Conservation (phyloP, 352 stramenopile genomes). For the Vaucheria bursata region DNA sequence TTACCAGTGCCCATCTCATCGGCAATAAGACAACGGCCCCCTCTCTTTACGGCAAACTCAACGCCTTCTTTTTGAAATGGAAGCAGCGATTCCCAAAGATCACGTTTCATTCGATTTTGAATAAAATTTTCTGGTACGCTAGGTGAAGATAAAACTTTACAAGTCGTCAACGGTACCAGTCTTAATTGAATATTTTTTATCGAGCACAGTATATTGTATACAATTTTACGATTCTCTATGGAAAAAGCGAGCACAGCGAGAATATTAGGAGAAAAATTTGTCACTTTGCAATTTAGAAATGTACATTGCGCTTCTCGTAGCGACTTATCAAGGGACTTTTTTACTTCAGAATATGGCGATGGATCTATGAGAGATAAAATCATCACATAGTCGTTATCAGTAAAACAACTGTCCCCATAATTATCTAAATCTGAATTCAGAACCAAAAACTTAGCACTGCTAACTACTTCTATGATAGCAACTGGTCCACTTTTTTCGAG, state of each 20-base stretch:
- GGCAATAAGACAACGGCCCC: conserved; percentile 44
- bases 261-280: background rate
- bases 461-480: conserved; percentile 10
- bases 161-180: background rate
- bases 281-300: background rate
- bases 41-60: conserved; percentile 33
- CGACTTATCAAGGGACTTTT: background rate
- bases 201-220: background rate
- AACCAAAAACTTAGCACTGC: background rate
- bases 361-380: background rate
- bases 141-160: background rate
- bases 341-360: background rate
- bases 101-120: background rate
- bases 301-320: conserved; percentile 1
- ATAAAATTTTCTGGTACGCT: background rate
- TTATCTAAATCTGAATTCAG: too few relatives aligned
- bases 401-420: background rate
- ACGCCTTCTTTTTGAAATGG: conserved; percentile 46
- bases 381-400: conserved; percentile 2
- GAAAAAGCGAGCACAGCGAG: background rate
- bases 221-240: background rate
- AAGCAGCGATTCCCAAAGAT: conserved; percentile 20
- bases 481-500: conserved; percentile 14
- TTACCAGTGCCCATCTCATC: conserved; percentile 49
- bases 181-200: conserved; percentile 12